Base-by-base conservation (phyloP, 2,329 filamentous ascomycete species). In the Elsinoe ampelina region DNA sequence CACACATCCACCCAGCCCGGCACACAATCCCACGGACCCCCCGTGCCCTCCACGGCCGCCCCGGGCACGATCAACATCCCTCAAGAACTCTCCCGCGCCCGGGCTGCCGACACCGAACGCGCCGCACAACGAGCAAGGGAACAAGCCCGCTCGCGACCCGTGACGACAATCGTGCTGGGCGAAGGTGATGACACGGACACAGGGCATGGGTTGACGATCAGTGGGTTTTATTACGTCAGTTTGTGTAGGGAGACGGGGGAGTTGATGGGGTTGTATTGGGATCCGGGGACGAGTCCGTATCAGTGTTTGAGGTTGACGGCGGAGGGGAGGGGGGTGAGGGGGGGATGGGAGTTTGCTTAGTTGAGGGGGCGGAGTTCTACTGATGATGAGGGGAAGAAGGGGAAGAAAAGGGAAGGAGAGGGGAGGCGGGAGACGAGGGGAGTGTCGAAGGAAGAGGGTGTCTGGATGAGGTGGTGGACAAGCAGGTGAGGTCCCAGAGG, bases 161-260 rank as follows among this genome's bases (percentile, higher is more conserved):
- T 20, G 17, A 55, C 52, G 32, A 54, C 54, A 51, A 56, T 36
- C 15, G 60, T 50, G 15, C 20, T 58, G 32, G 59, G 58, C 26
- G 62, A 62, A 38, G 67, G 57, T 1, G 59, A 57, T 42, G 54
- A 58, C 32, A 66, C 4, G 66, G 69, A 13, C 70, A 67, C 52
- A 26, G 70, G 70, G 5, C 71, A 71, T 55, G 77, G 77, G 0
- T 66, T 79, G 36, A 80, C 77, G 6, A 80, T 80, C 55, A 72
- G 68, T 26, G 78, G 78, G 0, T 80, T 80, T 60, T 80, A 80
- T 61, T 80, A 78, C 61, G 71, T 79, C 5, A 75, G 73, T 62
- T 58, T 80, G 63, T 63, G 71, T 57, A 66, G 77, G 41, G 66
- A 65, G 11, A 73, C 76, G 62, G 78, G 78, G 1, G 61, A 60